These are phyloP conservation scores for Combretum micranthum DNA, from an alignment of 345 rosid genomes.

Conservation along the genomic window DNA sequence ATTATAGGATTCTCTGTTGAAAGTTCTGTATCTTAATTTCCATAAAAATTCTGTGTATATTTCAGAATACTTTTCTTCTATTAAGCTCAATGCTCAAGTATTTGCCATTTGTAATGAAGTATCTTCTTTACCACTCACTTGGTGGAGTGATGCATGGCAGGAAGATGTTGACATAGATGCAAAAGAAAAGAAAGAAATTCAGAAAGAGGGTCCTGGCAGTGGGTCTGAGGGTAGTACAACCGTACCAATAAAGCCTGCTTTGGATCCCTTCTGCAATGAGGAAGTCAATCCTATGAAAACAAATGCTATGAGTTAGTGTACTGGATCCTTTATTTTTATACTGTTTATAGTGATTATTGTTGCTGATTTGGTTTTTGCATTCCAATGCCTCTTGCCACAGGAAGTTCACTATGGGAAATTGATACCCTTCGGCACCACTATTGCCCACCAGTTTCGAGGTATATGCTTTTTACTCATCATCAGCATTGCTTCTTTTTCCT, in stretches of 20 bases:
- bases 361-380: slow-evolving; percentile 2
- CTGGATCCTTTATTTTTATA: background rate
- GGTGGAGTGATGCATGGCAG: slow-evolving; percentile 19
- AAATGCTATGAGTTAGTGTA: slow-evolving; percentile 63
- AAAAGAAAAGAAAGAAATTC: slow-evolving; percentile 25
- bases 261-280: slow-evolving; percentile 58
- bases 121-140: background rate
- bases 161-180: slow-evolving; percentile 34
- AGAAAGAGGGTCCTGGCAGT: slow-evolving; percentile 20
- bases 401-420: slow-evolving; percentile 94
- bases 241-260: slow-evolving; percentile 34
- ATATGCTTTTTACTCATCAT: background rate
- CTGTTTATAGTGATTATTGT: background rate
- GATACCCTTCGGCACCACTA: slow-evolving; percentile 81
- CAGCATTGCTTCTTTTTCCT: slow-evolving; percentile 2
- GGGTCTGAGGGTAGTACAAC: slow-evolving; percentile 11
- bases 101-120: too few species aligned
- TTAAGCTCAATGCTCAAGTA: too few species aligned
- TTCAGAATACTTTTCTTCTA: too few species aligned
- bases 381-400: slow-evolving; percentile 20
- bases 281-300: slow-evolving; percentile 64
- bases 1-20: too few species aligned
- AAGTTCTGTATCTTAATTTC: too few species aligned
- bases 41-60: too few species aligned
- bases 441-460: slow-evolving; percentile 97